Conservation (phyloP, 2,329 filamentous ascomycete genomes). For the Aspergillus phoenicis region DNA sequence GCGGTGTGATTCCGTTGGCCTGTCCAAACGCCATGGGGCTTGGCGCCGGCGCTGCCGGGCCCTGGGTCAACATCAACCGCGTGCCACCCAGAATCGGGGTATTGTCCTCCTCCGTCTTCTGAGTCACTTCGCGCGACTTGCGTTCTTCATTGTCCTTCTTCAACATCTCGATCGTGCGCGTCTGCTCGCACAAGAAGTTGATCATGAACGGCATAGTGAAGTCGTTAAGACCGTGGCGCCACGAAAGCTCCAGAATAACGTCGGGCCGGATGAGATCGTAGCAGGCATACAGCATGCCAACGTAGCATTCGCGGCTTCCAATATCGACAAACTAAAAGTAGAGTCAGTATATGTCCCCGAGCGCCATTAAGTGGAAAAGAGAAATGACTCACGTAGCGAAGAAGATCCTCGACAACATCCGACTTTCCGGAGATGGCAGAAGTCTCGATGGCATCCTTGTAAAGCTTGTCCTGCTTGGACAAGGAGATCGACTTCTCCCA, state of each 20-base stretch:
- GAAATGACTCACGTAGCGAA: constrained; percentile 82
- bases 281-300: constrained; percentile 99
- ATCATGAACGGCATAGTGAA: constrained; percentile 99
- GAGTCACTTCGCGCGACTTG: constrained; percentile 69
- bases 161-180: constrained; percentile 76
- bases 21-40: constrained; percentile 71
- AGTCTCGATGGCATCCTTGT: constrained; percentile 99
- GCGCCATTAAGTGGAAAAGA: neutral
- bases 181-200: constrained; percentile 92
- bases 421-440: constrained; percentile 86
- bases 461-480: constrained; percentile 98
- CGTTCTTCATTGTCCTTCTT: constrained; percentile 97
- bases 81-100: constrained; percentile 88
- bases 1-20: constrained; percentile 84
- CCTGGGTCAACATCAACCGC: constrained; percentile 94
- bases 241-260: constrained; percentile 91
- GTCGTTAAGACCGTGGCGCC: constrained; percentile 90
- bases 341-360: constrained; percentile 36
- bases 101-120: constrained; percentile 89
- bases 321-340: constrained; percentile 87
- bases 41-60: constrained; percentile 65
- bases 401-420: constrained; percentile 91
- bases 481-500: constrained; percentile 99
- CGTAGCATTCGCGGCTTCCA: constrained; percentile 97
- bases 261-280: constrained; percentile 95